Evolutionary conservation across 805 yeast genomes (phyloP).

Genomic region (Nakazawaea wickerhamii): DNA sequence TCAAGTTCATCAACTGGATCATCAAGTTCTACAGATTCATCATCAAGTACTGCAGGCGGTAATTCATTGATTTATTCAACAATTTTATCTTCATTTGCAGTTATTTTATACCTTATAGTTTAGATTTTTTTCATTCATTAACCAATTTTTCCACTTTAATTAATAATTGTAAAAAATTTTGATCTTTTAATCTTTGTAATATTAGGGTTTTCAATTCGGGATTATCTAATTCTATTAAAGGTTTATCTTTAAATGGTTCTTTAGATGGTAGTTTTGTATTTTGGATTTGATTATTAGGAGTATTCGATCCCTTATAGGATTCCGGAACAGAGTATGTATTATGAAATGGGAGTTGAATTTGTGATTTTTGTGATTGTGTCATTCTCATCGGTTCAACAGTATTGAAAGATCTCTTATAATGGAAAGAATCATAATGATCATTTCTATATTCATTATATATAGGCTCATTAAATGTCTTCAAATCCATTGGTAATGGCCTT

Average conservation of each 20-base stretch:
- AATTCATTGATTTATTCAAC: neutral
- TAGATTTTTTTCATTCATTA: neutral
- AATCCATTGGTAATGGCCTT: no score
- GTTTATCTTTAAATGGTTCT: neutral
- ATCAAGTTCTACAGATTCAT: neutral
- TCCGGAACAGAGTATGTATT: no score
- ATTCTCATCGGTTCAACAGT: no score
- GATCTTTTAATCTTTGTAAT: neutral
- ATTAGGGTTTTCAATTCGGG: neutral
- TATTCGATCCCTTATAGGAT: no score
- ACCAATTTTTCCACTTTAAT: neutral
- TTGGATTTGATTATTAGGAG: no score
- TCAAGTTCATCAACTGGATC: no score
- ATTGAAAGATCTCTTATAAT: no score
- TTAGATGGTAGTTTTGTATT: neutral
- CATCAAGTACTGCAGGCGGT: neutral
- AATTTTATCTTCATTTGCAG: neutral
- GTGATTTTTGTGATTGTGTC: no score
- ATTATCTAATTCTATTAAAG: neutral
- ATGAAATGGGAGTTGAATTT: no score
- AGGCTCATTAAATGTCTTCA: no score
- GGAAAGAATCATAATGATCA: no score
- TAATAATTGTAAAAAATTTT: neutral
- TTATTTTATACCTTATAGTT: neutral
- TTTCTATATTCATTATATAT: no score